phyloP scores from a whole-genome alignment of 129 eudicot genomes.

The Solidago caesia region DNA sequence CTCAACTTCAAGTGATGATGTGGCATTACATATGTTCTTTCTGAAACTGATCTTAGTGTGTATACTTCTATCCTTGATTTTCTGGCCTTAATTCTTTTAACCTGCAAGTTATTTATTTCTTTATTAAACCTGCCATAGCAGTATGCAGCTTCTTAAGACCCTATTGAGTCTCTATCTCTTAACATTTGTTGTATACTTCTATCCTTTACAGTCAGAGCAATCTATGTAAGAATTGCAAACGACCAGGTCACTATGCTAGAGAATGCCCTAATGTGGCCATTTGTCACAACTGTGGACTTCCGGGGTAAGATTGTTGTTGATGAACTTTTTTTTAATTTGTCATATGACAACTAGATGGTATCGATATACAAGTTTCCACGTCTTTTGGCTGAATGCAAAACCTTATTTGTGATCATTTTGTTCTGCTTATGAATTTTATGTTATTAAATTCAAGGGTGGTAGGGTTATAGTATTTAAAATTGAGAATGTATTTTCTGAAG shows the following conservation, averaged over 20 bases:
- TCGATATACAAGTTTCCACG: not conserved
- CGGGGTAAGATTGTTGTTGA: constrained; percentile 58
- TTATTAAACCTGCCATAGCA: too few relatives aligned
- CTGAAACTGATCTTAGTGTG: not conserved
- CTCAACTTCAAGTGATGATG: not conserved
- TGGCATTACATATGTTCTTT: not conserved
- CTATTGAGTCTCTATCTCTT: not conserved
- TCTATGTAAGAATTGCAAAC: constrained; percentile 89
- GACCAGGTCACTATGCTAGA: constrained; percentile 94
- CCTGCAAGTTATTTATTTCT: too few relatives aligned
- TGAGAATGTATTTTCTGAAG: not conserved
- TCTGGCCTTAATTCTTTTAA: not conserved
- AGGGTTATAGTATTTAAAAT: not conserved
- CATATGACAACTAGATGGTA: not conserved
- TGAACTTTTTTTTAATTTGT: constrained; percentile 1
- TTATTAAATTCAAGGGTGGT: not conserved
- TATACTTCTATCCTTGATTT: not conserved
- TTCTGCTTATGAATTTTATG: not conserved
- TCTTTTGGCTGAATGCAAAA: not conserved
- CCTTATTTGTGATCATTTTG: not conserved
- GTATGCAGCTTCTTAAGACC: constrained; percentile 6
- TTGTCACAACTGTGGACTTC: constrained; percentile 94
- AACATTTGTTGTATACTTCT: constrained; percentile 11
- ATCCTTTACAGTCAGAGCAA: constrained; percentile 59
- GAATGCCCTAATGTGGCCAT: constrained; percentile 94